These are phyloP conservation scores for Zarea fungicola DNA, from an alignment of 2,329 filamentous ascomycete genomes.

Conservation along the genomic window DNA sequence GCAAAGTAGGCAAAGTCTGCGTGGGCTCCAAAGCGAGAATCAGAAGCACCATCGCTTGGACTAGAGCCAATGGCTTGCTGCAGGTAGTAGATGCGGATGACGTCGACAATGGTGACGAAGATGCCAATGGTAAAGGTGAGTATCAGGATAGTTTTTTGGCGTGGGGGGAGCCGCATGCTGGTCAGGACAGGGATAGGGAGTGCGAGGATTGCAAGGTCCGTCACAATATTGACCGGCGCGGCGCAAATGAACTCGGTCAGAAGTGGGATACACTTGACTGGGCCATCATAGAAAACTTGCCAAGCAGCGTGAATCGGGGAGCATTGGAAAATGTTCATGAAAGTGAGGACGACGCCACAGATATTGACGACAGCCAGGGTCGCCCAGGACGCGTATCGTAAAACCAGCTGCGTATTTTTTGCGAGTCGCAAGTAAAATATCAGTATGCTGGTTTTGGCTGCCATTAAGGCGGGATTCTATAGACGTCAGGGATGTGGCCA, in stretches of 20 bases:
- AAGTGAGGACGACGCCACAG: slow-evolving; percentile 71
- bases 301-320: slow-evolving; percentile 68
- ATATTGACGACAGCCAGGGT: slow-evolving; percentile 74
- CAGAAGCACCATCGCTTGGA: slow-evolving; percentile 31
- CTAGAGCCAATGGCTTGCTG: slow-evolving; percentile 60
- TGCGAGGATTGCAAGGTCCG: slow-evolving; percentile 80
- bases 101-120: slow-evolving; percentile 83
- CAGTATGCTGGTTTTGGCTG: slow-evolving; percentile 87
- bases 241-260: slow-evolving; percentile 65
- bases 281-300: slow-evolving; percentile 30
- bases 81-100: slow-evolving; percentile 84
- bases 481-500: not conserved
- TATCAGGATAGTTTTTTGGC: slow-evolving; percentile 83
- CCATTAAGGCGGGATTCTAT: slow-evolving; percentile 86
- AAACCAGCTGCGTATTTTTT: slow-evolving; percentile 67
- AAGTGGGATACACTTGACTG: slow-evolving; percentile 47
- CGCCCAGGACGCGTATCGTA: slow-evolving; percentile 76
- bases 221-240: slow-evolving; percentile 86
- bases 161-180: slow-evolving; percentile 73
- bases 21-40: slow-evolving; percentile 46
- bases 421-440: slow-evolving; percentile 84
- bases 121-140: slow-evolving; percentile 82
- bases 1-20: slow-evolving; percentile 65
- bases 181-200: slow-evolving; percentile 86
- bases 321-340: slow-evolving; percentile 87